phyloP scores from a whole-genome alignment of 108 stramenopile species.

The Mediolabrus comicus region DNA sequence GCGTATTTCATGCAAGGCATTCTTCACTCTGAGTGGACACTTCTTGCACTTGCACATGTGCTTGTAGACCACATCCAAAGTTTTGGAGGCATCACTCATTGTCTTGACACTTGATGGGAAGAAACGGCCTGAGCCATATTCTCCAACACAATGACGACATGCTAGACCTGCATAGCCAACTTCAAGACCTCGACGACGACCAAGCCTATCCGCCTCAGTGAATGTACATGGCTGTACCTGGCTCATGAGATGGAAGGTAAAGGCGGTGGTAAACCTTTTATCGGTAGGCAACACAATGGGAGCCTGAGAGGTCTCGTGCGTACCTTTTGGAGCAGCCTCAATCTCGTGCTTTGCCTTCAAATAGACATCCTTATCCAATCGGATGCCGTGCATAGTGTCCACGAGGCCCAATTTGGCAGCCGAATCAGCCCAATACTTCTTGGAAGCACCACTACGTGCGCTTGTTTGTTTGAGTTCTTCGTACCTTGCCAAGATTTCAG shows the following conservation, averaged over 20 bases:
- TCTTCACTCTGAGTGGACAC: constrained; percentile 56
- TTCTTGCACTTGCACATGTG: constrained; percentile 74
- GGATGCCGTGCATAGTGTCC: constrained; percentile 77
- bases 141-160: constrained; percentile 80
- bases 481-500: constrained; percentile 64
- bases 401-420: constrained; percentile 71
- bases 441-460: constrained; percentile 80
- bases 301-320: not conserved
- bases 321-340: not conserved
- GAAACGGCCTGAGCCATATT: constrained; percentile 80
- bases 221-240: constrained; percentile 84
- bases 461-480: constrained; percentile 76
- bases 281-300: constrained; percentile 63
- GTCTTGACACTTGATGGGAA: constrained; percentile 86
- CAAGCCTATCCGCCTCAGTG: constrained; percentile 80
- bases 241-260: constrained; percentile 72
- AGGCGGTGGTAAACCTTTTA: constrained; percentile 69
- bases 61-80: constrained; percentile 74
- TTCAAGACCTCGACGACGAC: constrained; percentile 71
- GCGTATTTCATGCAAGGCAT: constrained; percentile 38
- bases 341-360: constrained; percentile 5
- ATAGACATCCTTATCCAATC: constrained; percentile 44
- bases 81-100: constrained; percentile 78
- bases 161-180: constrained; percentile 81
- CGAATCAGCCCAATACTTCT: constrained; percentile 80